Conservation (phyloP, 805 yeast genomes). For the Zygosaccharomyces rouxii region DNA sequence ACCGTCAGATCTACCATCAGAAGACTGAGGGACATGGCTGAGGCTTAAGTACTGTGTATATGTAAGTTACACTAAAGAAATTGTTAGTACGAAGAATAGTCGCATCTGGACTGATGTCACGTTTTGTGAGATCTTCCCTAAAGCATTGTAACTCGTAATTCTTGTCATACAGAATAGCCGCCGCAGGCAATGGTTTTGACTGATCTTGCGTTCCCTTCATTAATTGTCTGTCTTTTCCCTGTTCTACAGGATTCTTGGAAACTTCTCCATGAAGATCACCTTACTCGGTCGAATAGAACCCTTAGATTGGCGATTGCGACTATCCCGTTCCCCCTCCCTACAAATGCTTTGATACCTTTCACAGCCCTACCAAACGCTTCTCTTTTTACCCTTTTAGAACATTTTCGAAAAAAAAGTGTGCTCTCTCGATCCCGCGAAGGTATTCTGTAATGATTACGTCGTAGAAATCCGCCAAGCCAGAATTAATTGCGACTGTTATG, state of each 20-base stretch:
- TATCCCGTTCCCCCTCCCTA: not conserved
- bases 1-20: constrained; percentile 99
- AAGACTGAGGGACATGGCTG: constrained; percentile 99
- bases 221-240: not conserved
- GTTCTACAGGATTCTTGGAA: not conserved
- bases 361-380: not conserved
- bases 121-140: not conserved
- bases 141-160: not conserved
- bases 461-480: not conserved
- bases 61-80: constrained; percentile 4
- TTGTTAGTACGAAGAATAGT: constrained; percentile 2
- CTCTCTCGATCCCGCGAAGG: not conserved
- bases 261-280: too few species aligned
- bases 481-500: not conserved
- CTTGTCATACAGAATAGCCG: not conserved
- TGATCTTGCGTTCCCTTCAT: not conserved
- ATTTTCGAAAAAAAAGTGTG: not conserved
- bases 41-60: constrained; percentile 61
- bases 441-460: not conserved
- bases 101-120: not conserved
- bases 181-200: not conserved
- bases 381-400: not conserved
- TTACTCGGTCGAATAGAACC: not conserved
- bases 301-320: not conserved
- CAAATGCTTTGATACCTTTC: not conserved